Percentiles rank a stretch among this genome's conserved stretches.
phyloP scores from a whole-genome alignment of 768 basidiomycete genomes.

The Hortiboletus campestris region DNA sequence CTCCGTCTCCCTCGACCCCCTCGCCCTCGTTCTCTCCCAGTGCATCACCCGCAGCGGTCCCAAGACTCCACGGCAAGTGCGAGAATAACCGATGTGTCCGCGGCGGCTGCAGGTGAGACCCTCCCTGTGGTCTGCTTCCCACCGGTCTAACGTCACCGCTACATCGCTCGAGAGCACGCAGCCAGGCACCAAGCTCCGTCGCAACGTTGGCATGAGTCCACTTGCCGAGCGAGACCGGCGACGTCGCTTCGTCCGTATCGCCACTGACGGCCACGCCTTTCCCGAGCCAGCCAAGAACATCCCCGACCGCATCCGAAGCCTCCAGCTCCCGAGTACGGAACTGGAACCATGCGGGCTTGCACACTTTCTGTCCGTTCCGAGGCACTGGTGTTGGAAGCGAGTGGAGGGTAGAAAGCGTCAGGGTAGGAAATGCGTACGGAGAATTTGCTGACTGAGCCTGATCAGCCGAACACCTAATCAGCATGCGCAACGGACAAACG shows the following conservation, averaged over 20 bases:
- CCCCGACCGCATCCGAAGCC: slow-evolving; percentile 57
- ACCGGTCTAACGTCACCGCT: neutral
- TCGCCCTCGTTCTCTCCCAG: slow-evolving; percentile 32
- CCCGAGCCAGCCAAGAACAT: slow-evolving; percentile 56
- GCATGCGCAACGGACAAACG: neutral
- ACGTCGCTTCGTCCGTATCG: slow-evolving; percentile 1
- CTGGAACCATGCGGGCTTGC: slow-evolving; percentile 87
- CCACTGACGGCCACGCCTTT: slow-evolving; percentile 22
- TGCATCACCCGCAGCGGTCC: slow-evolving; percentile 18
- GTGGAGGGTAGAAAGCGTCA: slow-evolving; percentile 82
- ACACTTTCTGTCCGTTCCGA: slow-evolving; percentile 74
- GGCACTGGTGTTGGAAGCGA: slow-evolving; percentile 84
- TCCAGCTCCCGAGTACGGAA: slow-evolving; percentile 52
- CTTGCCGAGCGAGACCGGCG: slow-evolving; percentile 29
- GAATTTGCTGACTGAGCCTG: slow-evolving; percentile 60
- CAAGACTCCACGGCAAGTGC: slow-evolving; percentile 43
- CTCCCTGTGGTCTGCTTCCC: neutral
- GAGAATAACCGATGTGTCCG: slow-evolving; percentile 52
- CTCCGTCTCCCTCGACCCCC: slow-evolving; percentile 22
- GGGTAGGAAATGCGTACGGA: slow-evolving; percentile 83
- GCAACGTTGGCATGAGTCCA: slow-evolving; percentile 56
- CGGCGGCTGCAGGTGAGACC: slow-evolving; percentile 8
- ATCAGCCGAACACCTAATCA: neutral
- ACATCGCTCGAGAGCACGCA: slow-evolving; percentile 46
- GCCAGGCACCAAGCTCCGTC: slow-evolving; percentile 56